These are phyloP conservation scores for Incumbomyces delicatus DNA, from an alignment of 2,329 filamentous ascomycete genomes.

Conservation along the genomic window DNA sequence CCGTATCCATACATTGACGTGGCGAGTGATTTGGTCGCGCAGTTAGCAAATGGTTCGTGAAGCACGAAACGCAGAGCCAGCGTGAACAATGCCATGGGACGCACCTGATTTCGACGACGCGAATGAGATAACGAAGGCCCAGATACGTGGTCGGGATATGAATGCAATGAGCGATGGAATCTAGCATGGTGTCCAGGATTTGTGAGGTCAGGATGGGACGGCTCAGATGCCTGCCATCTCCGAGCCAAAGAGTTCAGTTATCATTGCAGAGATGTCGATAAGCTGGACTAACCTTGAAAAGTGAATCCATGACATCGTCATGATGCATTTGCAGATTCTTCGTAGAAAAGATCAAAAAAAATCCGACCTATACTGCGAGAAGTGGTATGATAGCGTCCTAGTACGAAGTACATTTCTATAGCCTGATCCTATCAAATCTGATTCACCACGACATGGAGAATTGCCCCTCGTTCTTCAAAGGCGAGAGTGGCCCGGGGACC, in stretches of 20 bases:
- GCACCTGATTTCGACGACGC: not conserved
- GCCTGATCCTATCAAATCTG: no score
- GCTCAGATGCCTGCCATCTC: not conserved
- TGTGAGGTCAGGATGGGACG: not conserved
- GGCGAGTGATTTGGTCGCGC: constrained; percentile 83
- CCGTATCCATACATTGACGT: constrained; percentile 95
- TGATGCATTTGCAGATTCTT: no score
- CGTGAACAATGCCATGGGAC: not conserved
- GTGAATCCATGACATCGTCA: no score
- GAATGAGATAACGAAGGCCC: not conserved
- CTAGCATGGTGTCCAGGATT: constrained; percentile 7
- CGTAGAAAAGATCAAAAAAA: no score
- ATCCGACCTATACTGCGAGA: no score
- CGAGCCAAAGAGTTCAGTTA: not conserved
- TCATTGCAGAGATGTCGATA: no score
- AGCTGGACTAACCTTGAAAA: no score
- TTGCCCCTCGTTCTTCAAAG: no score
- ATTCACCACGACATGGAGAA: no score
- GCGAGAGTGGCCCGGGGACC: no score
- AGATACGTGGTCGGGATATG: not conserved
- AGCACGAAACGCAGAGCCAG: not conserved
- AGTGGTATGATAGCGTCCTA: no score
- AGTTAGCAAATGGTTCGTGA: constrained; percentile 50
- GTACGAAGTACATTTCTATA: no score
- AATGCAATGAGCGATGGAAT: not conserved